Evolutionary conservation across 345 rosid species (phyloP), one percentile per base, ranked within the genome.

Genomic region (Populus tremula): DNA sequence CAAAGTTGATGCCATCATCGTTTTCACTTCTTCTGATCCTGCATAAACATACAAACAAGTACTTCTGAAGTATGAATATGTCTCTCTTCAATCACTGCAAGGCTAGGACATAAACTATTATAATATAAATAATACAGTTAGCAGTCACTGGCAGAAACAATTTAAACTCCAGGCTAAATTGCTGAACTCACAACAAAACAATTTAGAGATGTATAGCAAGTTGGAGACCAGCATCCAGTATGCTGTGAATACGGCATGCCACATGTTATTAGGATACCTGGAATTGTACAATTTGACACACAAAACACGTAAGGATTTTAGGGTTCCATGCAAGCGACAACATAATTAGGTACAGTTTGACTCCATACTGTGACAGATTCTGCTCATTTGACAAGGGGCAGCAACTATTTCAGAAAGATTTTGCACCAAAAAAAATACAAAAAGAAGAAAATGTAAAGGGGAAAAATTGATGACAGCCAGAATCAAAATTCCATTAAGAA

Each of bases 21-120:
- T 70, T 84, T 89, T 85, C 39, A 77, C 89, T 77, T 87, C 83
- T 64, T 88, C 91, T 9, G 92, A 69, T 59, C 94, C 94, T 91
- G 89, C 79, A 79, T 62, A 76, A 77, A 56, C 12, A 69, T 71
- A 71, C 6, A 27, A 63, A 73, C 53, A 10, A 39, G 53, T 41
- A 66, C 35, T 43, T 39, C 71, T 80, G 47, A 69, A 62, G 45
- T 12, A 25, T 23, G 36, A 73, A 39, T 2, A 29, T 11, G 54
- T 31, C 61, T 67, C 54, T 64, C 49, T 29, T 56, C 31, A 54
- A 43, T 35, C 13, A 69, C 36, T 53, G 63, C 50, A 75, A 76
- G 33, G 35, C 45, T 68, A 39, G 31, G 23, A 62, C 63, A 39
- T 45, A 69, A 33, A 62, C 13, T 61, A 38, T 45, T 11, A 11